These are phyloP conservation scores for Globisporangium mamillatum DNA, from an alignment of 352 stramenopile species.

Conservation along the genomic window DNA sequence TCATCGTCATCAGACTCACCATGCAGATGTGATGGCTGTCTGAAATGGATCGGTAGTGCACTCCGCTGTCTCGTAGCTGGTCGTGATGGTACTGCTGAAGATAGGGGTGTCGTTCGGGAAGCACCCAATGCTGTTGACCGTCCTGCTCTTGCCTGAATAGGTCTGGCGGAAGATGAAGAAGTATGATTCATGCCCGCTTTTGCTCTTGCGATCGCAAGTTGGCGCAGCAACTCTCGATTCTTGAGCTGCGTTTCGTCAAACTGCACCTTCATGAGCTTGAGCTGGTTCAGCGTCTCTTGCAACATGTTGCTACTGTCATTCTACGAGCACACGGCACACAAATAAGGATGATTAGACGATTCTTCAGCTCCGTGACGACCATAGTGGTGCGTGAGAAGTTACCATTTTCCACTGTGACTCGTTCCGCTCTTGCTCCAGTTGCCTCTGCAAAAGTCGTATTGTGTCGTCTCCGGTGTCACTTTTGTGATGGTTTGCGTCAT, in stretches of 20 bases:
- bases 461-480: conserved; percentile 4
- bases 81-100: background rate
- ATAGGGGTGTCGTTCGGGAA: background rate
- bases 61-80: background rate
- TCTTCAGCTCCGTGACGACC: background rate
- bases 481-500: background rate
- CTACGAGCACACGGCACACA: conserved; percentile 20
- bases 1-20: conserved; percentile 26
- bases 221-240: conserved; percentile 70
- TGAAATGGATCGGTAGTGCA: conserved; percentile 23
- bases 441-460: conserved; percentile 8
- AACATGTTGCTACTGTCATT: conserved; percentile 50
- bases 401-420: conserved; percentile 42
- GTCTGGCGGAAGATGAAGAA: background rate
- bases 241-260: conserved; percentile 67
- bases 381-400: background rate
- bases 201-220: conserved; percentile 61
- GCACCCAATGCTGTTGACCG: background rate
- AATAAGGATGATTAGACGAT: background rate
- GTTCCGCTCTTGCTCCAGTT: conserved; percentile 33
- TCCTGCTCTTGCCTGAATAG: conserved; percentile 2
- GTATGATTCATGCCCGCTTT: conserved; percentile 23
- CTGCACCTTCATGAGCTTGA: conserved; percentile 57
- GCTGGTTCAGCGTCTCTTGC: conserved; percentile 51
- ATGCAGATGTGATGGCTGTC: conserved; percentile 25